These are phyloP conservation scores for Penicillium paxilli DNA, from an alignment of 495 filamentous ascomycete species.

Conservation along the genomic window DNA sequence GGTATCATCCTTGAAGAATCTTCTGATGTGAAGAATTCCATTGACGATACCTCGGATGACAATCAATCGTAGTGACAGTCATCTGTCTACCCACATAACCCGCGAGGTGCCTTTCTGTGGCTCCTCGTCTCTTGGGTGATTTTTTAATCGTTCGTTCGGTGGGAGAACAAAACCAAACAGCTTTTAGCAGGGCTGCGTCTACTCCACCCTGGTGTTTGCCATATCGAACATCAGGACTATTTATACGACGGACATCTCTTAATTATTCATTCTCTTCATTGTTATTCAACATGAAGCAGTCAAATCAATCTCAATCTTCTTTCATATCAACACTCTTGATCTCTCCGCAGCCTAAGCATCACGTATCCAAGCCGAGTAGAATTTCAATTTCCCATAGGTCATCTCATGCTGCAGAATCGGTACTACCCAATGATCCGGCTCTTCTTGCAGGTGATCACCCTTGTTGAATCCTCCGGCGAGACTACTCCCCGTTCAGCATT, in stretches of 20 bases:
- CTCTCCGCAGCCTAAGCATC: too few species aligned
- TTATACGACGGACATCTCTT: slow-evolving; percentile 50
- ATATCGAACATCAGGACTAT: slow-evolving; percentile 51
- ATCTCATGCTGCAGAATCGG: too few species aligned
- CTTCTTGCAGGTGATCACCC: too few species aligned
- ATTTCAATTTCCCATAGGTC: too few species aligned
- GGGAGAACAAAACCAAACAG: slow-evolving; percentile 56
- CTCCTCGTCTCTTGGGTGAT: slow-evolving; percentile 41
- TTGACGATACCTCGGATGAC: neutral
- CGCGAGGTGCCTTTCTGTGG: slow-evolving; percentile 44
- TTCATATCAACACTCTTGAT: neutral
- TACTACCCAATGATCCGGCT: too few species aligned
- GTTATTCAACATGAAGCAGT: too few species aligned
- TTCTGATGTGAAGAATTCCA: neutral
- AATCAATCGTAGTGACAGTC: neutral
- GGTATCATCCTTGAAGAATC: neutral
- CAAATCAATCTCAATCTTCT: neutral
- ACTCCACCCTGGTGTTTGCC: slow-evolving; percentile 53
- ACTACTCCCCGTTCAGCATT: too few species aligned
- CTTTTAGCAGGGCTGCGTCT: slow-evolving; percentile 58
- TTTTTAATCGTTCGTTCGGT: slow-evolving; percentile 52
- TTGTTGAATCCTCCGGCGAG: too few species aligned
- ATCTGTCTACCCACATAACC: slow-evolving; percentile 36
- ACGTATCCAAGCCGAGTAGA: too few species aligned
- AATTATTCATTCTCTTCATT: neutral